Conservation (phyloP, 345 rosid genomes). For the Populus ilicifolia region DNA sequence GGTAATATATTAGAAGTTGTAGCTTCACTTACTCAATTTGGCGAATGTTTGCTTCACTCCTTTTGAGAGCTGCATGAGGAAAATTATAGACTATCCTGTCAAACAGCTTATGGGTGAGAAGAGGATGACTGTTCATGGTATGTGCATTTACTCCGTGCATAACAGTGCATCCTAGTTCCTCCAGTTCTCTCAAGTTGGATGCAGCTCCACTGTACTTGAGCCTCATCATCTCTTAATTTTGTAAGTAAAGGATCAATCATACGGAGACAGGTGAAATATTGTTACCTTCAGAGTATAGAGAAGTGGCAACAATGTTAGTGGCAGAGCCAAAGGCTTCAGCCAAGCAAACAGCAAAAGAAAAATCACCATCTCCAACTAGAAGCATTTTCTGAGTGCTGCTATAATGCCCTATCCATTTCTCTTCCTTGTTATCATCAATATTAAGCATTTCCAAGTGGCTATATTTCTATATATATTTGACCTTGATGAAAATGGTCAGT, state of each 20-base stretch:
- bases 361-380: slow-evolving; percentile 58
- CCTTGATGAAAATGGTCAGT: too few species aligned
- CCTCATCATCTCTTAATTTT: too few species aligned
- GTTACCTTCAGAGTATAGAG: slow-evolving; percentile 39
- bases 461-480: neutral
- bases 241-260: too few species aligned
- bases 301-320: slow-evolving; percentile 42
- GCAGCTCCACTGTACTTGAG: neutral
- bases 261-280: too few species aligned
- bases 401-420: slow-evolving; percentile 38
- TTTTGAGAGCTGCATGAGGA: too few species aligned
- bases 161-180: slow-evolving; percentile 28
- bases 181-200: slow-evolving; percentile 20
- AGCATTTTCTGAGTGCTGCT: slow-evolving; percentile 35
- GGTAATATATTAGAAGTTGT: too few species aligned
- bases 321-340: slow-evolving; percentile 49
- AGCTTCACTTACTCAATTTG: slow-evolving; percentile 18
- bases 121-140: slow-evolving; percentile 18
- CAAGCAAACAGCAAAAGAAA: slow-evolving; percentile 49
- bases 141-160: slow-evolving; percentile 27
- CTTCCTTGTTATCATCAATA: neutral
- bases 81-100: slow-evolving; percentile 40
- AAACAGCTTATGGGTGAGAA: neutral
- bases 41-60: slow-evolving; percentile 12
- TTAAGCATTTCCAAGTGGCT: neutral